Evolutionary conservation across 768 basidiomycete species (phyloP).

Genomic region (Pisolithus marmoratus): DNA sequence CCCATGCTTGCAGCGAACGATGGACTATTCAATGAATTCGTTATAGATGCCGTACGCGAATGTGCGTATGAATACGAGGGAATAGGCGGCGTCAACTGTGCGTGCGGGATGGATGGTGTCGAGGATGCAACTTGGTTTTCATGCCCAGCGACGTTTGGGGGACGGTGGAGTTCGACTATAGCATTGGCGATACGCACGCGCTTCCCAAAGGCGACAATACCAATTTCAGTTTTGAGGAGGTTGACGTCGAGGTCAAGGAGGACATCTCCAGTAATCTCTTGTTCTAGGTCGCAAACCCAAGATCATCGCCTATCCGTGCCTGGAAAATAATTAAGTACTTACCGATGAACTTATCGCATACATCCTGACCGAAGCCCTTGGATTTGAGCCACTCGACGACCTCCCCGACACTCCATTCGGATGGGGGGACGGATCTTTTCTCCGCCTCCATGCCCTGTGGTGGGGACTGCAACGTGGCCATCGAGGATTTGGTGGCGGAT

Average conservation of each 20-base stretch:
- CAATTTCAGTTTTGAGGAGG: slow-evolving; percentile 89
- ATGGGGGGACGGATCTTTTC: slow-evolving; percentile 42
- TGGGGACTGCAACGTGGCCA: slow-evolving; percentile 11
- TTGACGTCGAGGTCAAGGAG: slow-evolving; percentile 90
- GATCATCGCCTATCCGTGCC: not conserved
- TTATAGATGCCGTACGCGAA: slow-evolving; percentile 35
- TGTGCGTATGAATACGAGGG: slow-evolving; percentile 29
- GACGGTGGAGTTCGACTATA: slow-evolving; percentile 79
- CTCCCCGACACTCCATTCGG: slow-evolving; percentile 83
- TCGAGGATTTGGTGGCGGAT: slow-evolving; percentile 22
- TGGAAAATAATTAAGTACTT: slow-evolving; percentile 18
- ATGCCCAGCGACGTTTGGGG: slow-evolving; percentile 56
- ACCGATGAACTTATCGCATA: slow-evolving; percentile 86
- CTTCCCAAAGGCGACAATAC: slow-evolving; percentile 91
- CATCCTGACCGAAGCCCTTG: slow-evolving; percentile 80
- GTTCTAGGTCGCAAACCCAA: slow-evolving; percentile 49
- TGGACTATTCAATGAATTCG: slow-evolving; percentile 42
- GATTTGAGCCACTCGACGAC: slow-evolving; percentile 83
- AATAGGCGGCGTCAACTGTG: slow-evolving; percentile 21
- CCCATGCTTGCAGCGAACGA: slow-evolving; percentile 26
- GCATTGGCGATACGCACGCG: slow-evolving; percentile 90
- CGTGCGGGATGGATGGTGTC: slow-evolving; percentile 27
- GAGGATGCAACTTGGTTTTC: slow-evolving; percentile 30
- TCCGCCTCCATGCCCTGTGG: slow-evolving; percentile 14
- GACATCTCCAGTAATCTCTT: slow-evolving; percentile 98